Percentiles rank a stretch among this genome's conserved stretches.
These are phyloP conservation scores for Penicillium antarcticum DNA, from an alignment of 495 filamentous ascomycete species.

Conservation along the genomic window DNA sequence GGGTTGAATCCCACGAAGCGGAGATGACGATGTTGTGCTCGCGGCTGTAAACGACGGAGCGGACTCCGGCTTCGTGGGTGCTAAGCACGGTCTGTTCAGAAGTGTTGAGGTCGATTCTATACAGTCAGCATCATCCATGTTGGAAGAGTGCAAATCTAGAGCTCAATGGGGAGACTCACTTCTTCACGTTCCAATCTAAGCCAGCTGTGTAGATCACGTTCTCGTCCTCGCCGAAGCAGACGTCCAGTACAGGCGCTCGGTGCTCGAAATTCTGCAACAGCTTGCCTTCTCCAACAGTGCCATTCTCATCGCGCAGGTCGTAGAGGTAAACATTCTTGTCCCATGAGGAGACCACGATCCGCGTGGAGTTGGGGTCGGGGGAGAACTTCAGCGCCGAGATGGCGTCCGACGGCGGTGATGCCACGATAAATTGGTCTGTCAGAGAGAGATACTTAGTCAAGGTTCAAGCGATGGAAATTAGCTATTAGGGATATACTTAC, in stretches of 20 bases:
- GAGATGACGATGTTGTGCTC: conserved; percentile 78
- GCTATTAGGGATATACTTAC: conserved; percentile 19
- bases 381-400: conserved; percentile 86
- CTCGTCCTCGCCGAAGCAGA: conserved; percentile 78
- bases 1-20: conserved; percentile 87
- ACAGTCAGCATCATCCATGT: conserved; percentile 3
- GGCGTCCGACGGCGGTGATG: conserved; percentile 75
- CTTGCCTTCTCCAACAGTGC: conserved; percentile 49
- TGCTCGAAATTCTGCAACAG: conserved; percentile 74
- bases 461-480: background rate
- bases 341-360: conserved; percentile 89
- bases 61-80: conserved; percentile 73
- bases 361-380: conserved; percentile 58
- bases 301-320: conserved; percentile 63
- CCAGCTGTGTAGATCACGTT: conserved; percentile 83
- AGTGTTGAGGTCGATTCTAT: conserved; percentile 69
- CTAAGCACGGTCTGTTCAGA: conserved; percentile 72
- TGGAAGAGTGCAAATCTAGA: background rate
- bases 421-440: conserved; percentile 44
- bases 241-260: conserved; percentile 82
- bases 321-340: conserved; percentile 91
- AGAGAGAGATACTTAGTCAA: conserved; percentile 11
- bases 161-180: conserved; percentile 39
- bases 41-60: conserved; percentile 76
- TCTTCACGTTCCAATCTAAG: conserved; percentile 79